Evolutionary conservation across 2,329 filamentous ascomycete genomes (phyloP).

Genomic region (Colletotrichum magnum): DNA sequence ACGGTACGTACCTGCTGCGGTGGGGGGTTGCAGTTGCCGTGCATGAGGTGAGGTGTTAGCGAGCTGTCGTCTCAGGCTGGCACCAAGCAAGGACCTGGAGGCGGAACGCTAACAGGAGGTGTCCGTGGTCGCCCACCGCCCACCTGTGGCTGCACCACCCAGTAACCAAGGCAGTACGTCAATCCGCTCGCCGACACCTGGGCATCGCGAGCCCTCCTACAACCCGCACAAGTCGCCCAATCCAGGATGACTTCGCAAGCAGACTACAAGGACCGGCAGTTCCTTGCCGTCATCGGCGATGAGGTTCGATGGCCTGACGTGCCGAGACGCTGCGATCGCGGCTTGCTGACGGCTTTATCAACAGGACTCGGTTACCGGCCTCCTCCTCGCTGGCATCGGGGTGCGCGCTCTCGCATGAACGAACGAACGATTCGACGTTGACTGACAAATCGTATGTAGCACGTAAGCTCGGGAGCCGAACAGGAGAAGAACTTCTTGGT

Average conservation of each 20-base stretch:
- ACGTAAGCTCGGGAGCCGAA: constrained; percentile 90
- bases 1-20: not conserved
- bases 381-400: constrained; percentile 94
- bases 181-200: constrained; percentile 33
- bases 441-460: constrained; percentile 64
- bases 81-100: constrained; percentile 27
- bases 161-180: constrained; percentile 38
- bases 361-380: constrained; percentile 94
- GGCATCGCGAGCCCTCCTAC: constrained; percentile 32
- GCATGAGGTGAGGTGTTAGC: not conserved
- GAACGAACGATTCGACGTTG: constrained; percentile 5
- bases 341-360: constrained; percentile 25
- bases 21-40: constrained; percentile 2
- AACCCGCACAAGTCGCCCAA: constrained; percentile 34
- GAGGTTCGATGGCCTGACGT: constrained; percentile 73
- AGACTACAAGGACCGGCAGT: constrained; percentile 88
- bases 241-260: constrained; percentile 65
- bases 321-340: constrained; percentile 41
- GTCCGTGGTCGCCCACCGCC: not conserved
- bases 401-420: constrained; percentile 66
- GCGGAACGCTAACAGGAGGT: constrained; percentile 23
- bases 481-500: constrained; percentile 98
- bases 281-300: constrained; percentile 97
- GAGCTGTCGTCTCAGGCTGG: not conserved
- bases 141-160: constrained; percentile 15